These are phyloP conservation scores for Blastobotrys mokoenaii DNA, from an alignment of 805 yeast species.

Conservation along the genomic window DNA sequence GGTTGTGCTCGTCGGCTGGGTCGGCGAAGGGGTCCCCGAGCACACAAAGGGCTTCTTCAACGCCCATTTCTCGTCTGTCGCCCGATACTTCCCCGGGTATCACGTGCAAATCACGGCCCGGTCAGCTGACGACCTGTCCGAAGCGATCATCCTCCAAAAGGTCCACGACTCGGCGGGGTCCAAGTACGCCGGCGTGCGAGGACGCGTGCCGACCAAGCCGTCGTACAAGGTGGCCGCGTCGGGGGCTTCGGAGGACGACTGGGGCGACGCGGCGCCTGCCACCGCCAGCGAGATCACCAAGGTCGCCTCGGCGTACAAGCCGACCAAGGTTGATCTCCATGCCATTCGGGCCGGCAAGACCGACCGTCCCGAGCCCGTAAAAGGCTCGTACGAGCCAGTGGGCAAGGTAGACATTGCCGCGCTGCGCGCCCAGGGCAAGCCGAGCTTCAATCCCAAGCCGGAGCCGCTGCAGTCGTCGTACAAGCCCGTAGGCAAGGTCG, in stretches of 20 bases:
- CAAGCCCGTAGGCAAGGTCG: conserved; percentile 57
- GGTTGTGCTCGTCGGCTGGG: conserved; percentile 82
- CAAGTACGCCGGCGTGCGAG: conserved; percentile 55
- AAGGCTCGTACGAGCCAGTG: conserved; percentile 48
- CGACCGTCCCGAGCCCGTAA: conserved; percentile 24
- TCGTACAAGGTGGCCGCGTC: conserved; percentile 28
- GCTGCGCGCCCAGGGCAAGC: conserved; percentile 31
- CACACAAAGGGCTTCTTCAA: conserved; percentile 35
- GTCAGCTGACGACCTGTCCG: conserved; percentile 81
- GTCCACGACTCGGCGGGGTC: conserved; percentile 94
- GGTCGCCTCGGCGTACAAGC: conserved; percentile 56
- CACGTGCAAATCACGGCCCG: conserved; percentile 97
- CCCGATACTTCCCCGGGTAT: conserved; percentile 50
- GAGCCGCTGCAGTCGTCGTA: conserved; percentile 39
- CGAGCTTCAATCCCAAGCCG: conserved; percentile 26
- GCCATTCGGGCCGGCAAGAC: conserved; percentile 39
- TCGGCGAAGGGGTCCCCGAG: conserved; percentile 83
- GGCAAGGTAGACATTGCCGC: conserved; percentile 50
- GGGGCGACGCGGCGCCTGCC: conserved; percentile 55
- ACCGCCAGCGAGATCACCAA: conserved; percentile 26
- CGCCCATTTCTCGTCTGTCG: conserved; percentile 33
- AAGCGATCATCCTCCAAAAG: conserved; percentile 61
- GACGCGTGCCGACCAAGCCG: conserved; percentile 28
- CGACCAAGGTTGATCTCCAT: conserved; percentile 53
- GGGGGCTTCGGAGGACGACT: conserved; percentile 47